Base-by-base conservation (phyloP, 352 stramenopile species). In the Peronospora destructor region DNA sequence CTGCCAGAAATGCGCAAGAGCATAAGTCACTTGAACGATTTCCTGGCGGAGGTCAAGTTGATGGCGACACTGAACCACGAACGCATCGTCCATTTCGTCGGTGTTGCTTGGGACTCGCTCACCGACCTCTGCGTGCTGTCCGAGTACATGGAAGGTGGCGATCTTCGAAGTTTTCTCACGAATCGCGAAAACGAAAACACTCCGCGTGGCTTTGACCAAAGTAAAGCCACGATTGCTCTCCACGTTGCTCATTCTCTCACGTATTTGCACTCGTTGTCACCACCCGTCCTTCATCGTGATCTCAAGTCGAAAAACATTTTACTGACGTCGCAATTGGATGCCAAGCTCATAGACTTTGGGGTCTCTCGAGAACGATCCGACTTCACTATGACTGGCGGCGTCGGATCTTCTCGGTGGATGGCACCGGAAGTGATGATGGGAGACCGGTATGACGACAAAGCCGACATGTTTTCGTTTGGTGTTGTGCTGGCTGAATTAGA, bases 61-160 rank as follows among this genome's bases (percentile, higher is more conserved):
- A 71, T 68, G 58, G 62, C 62, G 3, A 55, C 53, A 0, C 33
- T 71, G n/a, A 55, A 80, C n/a, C 68, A 78, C 28, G 40, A 60
- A 17, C 53, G 59, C 1, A 74, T 85, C 28, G 70, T 81, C 1
- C 40, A 48, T 8, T 84, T 79, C 32, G 33, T 79, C 2, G 67
- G 69, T 0, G 64, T 79, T n/a, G 66, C 69, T 16, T 83, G 71
- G 71, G 67, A 75, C 42, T 71, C 66, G 5, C 52, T 76, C 12
- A 57, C 42, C 5, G 65, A 75, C 6, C 32, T 77, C 8, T 71
- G 64, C 36, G 59, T 68, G 10, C 32, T 83, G 26, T 73, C 63
- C 8, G 71, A 83, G 49, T 76, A 62, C 55, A 83, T 83, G 71
- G 56, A 64, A 56, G 54, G 57, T 19, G 61, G 61, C 1, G 68